These are phyloP conservation scores for Ceratocystis smalleyi DNA, from an alignment of 2,329 filamentous ascomycete species.

Conservation along the genomic window DNA sequence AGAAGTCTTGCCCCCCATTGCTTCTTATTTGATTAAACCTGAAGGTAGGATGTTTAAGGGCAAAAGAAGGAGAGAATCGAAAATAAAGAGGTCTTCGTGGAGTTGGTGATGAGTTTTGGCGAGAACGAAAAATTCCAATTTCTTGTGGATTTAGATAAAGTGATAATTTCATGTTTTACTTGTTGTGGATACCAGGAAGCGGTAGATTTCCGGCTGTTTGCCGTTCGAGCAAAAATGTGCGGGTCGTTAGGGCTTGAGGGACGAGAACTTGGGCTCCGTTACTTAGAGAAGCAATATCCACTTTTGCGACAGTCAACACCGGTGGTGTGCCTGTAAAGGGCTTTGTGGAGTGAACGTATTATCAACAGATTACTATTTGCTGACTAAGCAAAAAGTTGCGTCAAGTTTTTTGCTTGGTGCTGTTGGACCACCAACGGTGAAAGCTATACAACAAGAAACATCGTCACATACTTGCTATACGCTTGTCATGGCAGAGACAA, in stretches of 20 bases:
- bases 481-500: conserved; percentile 6
- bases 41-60: conserved; percentile 99
- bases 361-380: background rate
- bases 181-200: conserved; percentile 10
- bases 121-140: conserved; percentile 15
- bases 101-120: conserved; percentile 23
- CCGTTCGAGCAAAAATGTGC: background rate
- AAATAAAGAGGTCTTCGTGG: conserved; percentile 10
- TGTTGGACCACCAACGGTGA: background rate
- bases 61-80: conserved; percentile 23
- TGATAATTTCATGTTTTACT: background rate
- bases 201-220: conserved; percentile 9
- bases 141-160: background rate
- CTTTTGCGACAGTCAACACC: background rate
- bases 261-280: conserved; percentile 20
- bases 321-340: background rate
- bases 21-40: conserved; percentile 54
- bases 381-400: background rate
- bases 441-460: background rate
- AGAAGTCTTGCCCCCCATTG: conserved; percentile 93
- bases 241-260: conserved; percentile 25
- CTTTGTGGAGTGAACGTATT: background rate
- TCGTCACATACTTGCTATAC: background rate
- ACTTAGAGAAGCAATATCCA: conserved; percentile 15
- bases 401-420: background rate